A percentile compares a stretch with the other conserved stretches of the same genome.
Evolutionary conservation across 78 protist genomes (phyloP).

Genomic region (Dictyostelium purpureum): DNA sequence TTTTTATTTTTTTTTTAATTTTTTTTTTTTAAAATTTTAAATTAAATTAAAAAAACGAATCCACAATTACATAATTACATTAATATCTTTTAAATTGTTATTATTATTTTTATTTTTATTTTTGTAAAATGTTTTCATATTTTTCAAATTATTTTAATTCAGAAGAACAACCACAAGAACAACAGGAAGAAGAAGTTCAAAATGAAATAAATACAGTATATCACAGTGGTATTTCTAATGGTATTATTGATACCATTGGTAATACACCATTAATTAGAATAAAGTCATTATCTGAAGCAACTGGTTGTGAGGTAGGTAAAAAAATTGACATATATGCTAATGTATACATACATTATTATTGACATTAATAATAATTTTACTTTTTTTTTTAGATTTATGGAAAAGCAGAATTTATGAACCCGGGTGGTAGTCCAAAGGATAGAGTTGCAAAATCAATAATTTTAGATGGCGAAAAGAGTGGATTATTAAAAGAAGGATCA

Average conservation of each 20-base stretch:
- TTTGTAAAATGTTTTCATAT: background rate
- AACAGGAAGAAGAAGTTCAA: background rate
- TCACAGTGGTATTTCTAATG: conserved; percentile 23
- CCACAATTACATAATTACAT: background rate
- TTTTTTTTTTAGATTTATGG: conserved; percentile 8
- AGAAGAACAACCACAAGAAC: too few relatives aligned
- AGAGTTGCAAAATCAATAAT: conserved; percentile 58
- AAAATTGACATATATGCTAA: background rate
- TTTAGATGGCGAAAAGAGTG: conserved; percentile 40
- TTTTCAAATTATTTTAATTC: background rate
- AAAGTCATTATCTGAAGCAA: conserved; percentile 57
- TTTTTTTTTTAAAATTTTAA: too few relatives aligned
- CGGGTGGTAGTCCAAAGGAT: conserved; percentile 85
- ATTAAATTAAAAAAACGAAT: too few relatives aligned
- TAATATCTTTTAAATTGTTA: too few relatives aligned
- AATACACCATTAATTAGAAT: conserved; percentile 76
- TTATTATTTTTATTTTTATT: too few relatives aligned
- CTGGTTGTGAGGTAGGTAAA: conserved; percentile 57
- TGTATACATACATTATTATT: too few relatives aligned
- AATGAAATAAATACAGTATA: background rate
- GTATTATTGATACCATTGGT: conserved; percentile 70
- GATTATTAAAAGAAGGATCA: background rate
- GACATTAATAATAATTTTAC: background rate
- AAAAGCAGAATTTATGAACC: conserved; percentile 84
- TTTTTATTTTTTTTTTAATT: too few relatives aligned